Evolutionary conservation across 345 rosid species (phyloP).

Genomic region (Punica granatum): DNA sequence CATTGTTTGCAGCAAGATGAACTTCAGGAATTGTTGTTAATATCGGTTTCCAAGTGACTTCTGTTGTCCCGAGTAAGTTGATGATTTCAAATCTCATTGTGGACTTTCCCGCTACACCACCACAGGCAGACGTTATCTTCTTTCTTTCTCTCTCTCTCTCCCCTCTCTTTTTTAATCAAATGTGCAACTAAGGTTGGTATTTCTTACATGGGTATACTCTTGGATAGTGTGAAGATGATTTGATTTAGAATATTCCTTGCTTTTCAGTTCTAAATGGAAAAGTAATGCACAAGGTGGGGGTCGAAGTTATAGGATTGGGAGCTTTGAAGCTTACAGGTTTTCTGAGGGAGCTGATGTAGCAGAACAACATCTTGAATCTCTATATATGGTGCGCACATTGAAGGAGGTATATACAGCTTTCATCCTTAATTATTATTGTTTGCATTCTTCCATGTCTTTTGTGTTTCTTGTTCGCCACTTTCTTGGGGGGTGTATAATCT

Average conservation of each 20-base stretch:
- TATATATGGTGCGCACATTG: constrained; percentile 72
- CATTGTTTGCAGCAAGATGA: constrained; percentile 60
- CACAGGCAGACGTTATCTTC: not conserved
- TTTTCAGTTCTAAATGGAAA: constrained; percentile 75
- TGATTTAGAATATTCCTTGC: constrained; percentile 9
- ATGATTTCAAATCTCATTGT: constrained; percentile 1
- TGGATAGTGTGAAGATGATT: not conserved
- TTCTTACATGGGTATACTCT: not conserved
- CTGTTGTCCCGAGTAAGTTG: constrained; percentile 78
- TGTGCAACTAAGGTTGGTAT: not conserved
- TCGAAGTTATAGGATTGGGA: constrained; percentile 78
- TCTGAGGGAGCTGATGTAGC: constrained; percentile 76
- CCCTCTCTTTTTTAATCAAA: not conserved
- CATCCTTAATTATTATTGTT: not conserved
- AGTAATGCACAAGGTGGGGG: constrained; percentile 85
- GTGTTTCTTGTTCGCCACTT: no score
- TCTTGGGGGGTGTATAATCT: no score
- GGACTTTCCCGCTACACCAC: not conserved
- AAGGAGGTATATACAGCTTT: constrained; percentile 57
- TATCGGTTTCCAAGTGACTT: constrained; percentile 84
- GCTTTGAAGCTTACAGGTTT: constrained; percentile 85
- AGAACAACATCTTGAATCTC: constrained; percentile 61
- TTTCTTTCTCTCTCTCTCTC: not conserved
- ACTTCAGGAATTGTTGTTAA: constrained; percentile 88
- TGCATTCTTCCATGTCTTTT: no score